phyloP scores from a whole-genome alignment of 169 alveolate genomes.

The Miamiensis avidus region DNA sequence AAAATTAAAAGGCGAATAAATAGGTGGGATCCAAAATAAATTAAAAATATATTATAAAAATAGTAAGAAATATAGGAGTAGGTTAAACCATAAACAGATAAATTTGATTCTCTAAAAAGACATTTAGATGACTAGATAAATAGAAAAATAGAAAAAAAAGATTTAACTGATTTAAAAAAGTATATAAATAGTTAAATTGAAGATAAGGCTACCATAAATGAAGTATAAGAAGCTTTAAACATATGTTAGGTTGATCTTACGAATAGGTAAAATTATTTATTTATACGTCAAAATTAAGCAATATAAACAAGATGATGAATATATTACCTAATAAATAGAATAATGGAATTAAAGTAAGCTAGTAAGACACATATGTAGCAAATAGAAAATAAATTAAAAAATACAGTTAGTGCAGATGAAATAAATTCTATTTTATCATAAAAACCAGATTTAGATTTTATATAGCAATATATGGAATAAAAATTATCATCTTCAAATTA shows the following conservation, averaged over 20 bases:
- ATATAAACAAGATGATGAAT: not conserved
- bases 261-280: conserved; percentile 38
- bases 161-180: conserved; percentile 31
- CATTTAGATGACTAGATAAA: conserved; percentile 9
- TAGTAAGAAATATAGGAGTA: not conserved
- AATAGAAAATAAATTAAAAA: conserved; percentile 50
- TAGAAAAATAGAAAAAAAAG: conserved; percentile 26
- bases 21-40: not conserved
- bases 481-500: too few species aligned
- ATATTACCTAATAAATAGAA: not conserved
- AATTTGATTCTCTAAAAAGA: conserved; percentile 9
- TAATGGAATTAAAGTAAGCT: not conserved
- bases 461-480: not conserved
- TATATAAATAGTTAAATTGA: conserved; percentile 29
- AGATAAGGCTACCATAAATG: conserved; percentile 52
- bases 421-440: not conserved
- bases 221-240: conserved; percentile 63
- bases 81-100: conserved; percentile 17
- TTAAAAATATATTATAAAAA: too few species aligned
- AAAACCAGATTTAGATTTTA: not conserved
- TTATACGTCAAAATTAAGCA: not conserved
- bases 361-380: conserved; percentile 61
- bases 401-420: conserved; percentile 51
- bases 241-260: conserved; percentile 48
- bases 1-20: not conserved